These are phyloP conservation scores for Candida pseudofarinosa DNA, from an alignment of 805 yeast genomes.

Conservation along the genomic window DNA sequence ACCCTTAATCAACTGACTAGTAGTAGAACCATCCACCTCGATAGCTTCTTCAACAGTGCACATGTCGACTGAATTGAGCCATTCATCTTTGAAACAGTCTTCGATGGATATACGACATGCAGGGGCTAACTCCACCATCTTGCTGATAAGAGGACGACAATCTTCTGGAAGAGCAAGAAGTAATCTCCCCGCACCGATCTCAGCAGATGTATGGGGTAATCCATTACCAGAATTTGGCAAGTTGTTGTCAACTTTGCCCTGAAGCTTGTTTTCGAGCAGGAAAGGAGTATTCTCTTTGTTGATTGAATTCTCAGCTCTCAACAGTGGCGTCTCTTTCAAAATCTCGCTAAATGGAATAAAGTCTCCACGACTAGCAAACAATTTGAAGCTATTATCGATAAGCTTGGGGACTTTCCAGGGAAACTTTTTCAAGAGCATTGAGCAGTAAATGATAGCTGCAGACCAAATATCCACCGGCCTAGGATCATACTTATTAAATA, in stretches of 20 bases:
- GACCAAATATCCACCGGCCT: conserved; percentile 83
- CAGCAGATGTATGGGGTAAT: conserved; percentile 56
- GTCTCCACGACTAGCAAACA: conserved; percentile 55
- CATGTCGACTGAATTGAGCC: conserved; percentile 62
- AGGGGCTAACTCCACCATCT: conserved; percentile 82
- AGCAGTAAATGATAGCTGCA: conserved; percentile 76
- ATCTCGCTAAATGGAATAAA: conserved; percentile 57
- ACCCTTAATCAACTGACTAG: conserved; percentile 33
- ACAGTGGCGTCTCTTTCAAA: conserved; percentile 26
- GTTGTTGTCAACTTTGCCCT: conserved; percentile 17
- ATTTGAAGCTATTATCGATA: conserved; percentile 64
- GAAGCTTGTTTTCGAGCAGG: conserved; percentile 16
- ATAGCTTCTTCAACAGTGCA: conserved; percentile 56
- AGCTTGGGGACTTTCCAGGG: conserved; percentile 83
- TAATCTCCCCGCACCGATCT: conserved; percentile 69
- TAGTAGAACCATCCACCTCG: conserved; percentile 33
- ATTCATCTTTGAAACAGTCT: conserved; percentile 68
- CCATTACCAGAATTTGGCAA: conserved; percentile 16
- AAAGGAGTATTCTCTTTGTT: conserved; percentile 13
- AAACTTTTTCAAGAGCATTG: conserved; percentile 79
- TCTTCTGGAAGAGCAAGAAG: conserved; percentile 68
- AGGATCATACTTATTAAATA: conserved; percentile 61
- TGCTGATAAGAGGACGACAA: conserved; percentile 60
- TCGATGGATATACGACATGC: conserved; percentile 81
- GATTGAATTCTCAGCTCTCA: conserved; percentile 15